These are phyloP conservation scores for Teunomyces panamensis DNA, from an alignment of 805 yeast species.

Conservation along the genomic window DNA sequence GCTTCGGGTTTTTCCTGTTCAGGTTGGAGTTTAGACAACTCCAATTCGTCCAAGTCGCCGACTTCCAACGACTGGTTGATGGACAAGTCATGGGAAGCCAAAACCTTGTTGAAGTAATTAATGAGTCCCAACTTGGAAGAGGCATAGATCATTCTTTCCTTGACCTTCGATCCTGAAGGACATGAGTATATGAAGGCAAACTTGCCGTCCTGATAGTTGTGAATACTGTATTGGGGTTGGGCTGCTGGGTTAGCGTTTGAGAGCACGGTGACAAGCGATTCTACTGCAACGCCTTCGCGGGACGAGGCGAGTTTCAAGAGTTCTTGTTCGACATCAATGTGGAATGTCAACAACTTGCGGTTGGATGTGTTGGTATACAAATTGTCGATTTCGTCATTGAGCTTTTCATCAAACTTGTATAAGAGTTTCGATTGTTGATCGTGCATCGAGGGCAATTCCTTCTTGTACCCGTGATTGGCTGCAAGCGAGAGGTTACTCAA, in stretches of 20 bases:
- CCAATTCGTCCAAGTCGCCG: constrained; percentile 71
- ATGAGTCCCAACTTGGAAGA: constrained; percentile 66
- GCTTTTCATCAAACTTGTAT: constrained; percentile 23
- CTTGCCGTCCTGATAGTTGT: constrained; percentile 37
- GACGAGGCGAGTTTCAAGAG: constrained; percentile 23
- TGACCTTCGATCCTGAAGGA: constrained; percentile 86
- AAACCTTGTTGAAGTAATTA: constrained; percentile 42
- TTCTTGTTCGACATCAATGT: constrained; percentile 51
- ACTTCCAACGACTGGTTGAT: constrained; percentile 58
- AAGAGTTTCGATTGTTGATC: constrained; percentile 15
- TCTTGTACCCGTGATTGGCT: constrained; percentile 17
- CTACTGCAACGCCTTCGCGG: constrained; percentile 15
- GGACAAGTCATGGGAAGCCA: constrained; percentile 22
- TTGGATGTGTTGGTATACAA: constrained; percentile 15
- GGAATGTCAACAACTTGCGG: constrained; percentile 43
- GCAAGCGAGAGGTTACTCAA: constrained; percentile 30
- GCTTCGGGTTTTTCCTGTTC: constrained; percentile 10
- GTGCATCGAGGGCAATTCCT: constrained; percentile 37
- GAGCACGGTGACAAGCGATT: constrained; percentile 20
- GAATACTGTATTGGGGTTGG: constrained; percentile 59
- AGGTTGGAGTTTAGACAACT: constrained; percentile 44
- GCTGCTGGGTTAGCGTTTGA: constrained; percentile 21
- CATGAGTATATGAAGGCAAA: constrained; percentile 75
- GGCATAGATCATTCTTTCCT: constrained; percentile 91
- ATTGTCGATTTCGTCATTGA: constrained; percentile 23